These are phyloP conservation scores for Ammopiptanthus mongolicus DNA, from an alignment of 306 rosid genomes.

Conservation along the genomic window DNA sequence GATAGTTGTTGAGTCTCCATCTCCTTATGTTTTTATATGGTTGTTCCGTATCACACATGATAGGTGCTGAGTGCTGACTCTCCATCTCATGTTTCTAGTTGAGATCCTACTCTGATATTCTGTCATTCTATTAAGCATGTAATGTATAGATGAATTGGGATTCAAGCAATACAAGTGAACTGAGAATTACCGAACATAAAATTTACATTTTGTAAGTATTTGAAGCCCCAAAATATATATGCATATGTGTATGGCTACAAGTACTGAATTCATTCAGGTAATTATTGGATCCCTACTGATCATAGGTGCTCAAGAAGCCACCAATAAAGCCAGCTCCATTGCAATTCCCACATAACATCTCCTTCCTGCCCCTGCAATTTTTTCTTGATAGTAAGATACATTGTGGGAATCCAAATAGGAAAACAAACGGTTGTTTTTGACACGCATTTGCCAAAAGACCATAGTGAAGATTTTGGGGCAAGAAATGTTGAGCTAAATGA, in stretches of 20 bases:
- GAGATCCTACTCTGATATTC: not conserved
- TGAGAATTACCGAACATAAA: not conserved
- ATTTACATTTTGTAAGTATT: not conserved
- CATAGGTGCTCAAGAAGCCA: slow-evolving; percentile 52
- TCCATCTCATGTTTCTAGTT: not conserved
- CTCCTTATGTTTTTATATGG: not conserved
- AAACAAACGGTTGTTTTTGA: not conserved
- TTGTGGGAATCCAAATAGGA: too few relatives aligned
- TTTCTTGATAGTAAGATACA: not conserved
- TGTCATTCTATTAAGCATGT: not conserved
- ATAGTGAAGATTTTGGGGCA: not conserved
- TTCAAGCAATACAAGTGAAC: not conserved
- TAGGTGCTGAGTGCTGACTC: not conserved
- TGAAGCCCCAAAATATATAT: not conserved
- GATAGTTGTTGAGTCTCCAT: not conserved
- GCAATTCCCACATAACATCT: slow-evolving; percentile 53
- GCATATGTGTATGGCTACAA: not conserved
- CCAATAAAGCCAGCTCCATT: slow-evolving; percentile 56
- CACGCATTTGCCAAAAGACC: not conserved
- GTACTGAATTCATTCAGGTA: not conserved
- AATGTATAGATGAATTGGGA: not conserved
- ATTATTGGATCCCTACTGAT: slow-evolving; percentile 26
- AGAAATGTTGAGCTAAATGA: not conserved
- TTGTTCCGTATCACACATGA: not conserved
- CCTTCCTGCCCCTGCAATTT: slow-evolving; percentile 39